These are phyloP conservation scores for Wickerhamiella allomyrinae DNA, from an alignment of 805 yeast genomes.

Conservation along the genomic window DNA sequence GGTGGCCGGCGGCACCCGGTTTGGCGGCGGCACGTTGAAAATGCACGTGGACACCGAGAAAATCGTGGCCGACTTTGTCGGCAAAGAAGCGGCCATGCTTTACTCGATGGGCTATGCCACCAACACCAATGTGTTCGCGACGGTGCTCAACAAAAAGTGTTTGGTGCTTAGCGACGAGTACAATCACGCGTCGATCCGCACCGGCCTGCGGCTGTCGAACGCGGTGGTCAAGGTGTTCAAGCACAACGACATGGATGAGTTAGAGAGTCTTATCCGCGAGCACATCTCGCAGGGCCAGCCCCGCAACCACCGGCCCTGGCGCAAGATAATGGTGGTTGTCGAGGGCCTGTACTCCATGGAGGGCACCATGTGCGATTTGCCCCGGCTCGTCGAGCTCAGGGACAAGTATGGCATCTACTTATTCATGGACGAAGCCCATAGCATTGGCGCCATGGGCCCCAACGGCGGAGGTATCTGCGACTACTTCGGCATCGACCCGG, in stretches of 20 bases:
- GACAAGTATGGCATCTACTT: conserved; percentile 78
- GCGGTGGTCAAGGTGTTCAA: conserved; percentile 84
- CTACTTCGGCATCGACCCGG: conserved; percentile 68
- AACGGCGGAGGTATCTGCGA: conserved; percentile 91
- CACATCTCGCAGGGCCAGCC: conserved; percentile 91
- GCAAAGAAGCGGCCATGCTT: conserved; percentile 75
- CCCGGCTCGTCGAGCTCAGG: conserved; percentile 55
- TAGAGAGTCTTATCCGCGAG: conserved; percentile 67
- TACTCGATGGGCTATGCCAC: conserved; percentile 95
- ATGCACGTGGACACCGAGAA: conserved; percentile 62
- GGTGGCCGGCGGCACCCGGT: conserved; percentile 65
- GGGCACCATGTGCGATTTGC: conserved; percentile 77
- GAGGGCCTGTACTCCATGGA: conserved; percentile 73
- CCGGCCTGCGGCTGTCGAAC: conserved; percentile 85
- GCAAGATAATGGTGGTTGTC: conserved; percentile 57
- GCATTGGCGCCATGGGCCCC: conserved; percentile 97
- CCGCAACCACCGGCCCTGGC: conserved; percentile 92
- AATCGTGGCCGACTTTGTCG: conserved; percentile 71
- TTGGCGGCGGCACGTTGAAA: conserved; percentile 59
- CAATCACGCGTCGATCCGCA: conserved; percentile 90
- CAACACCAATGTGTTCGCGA: conserved; percentile 72
- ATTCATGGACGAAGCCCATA: conserved; percentile 95
- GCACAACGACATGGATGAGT: conserved; percentile 74
- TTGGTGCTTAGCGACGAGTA: conserved; percentile 86
- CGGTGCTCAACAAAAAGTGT: conserved; percentile 75